Conservation (phyloP, 352 stramenopile species). For the Globisporangium irregulare region DNA sequence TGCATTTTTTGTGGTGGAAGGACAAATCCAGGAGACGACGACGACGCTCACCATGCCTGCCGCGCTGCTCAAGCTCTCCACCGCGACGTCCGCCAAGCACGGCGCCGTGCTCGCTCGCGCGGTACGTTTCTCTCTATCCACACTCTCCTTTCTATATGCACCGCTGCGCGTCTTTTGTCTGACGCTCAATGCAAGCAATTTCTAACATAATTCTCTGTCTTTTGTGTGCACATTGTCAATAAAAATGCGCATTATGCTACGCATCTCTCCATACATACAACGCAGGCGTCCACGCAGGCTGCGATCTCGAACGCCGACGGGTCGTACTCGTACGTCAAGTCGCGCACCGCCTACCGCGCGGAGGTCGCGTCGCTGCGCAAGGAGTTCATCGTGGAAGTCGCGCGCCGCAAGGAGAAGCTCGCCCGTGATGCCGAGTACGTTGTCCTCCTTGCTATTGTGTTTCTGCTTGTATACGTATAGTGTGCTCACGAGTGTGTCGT, state of each 20-base stretch:
- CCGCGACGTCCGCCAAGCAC: constrained; percentile 21
- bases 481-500: background rate
- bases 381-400: constrained; percentile 73
- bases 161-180: background rate
- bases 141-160: background rate
- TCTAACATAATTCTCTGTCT: constrained; percentile 3
- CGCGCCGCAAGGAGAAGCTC: constrained; percentile 69
- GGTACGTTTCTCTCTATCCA: constrained; percentile 20
- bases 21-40: constrained; percentile 9
- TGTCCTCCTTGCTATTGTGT: constrained; percentile 1
- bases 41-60: constrained; percentile 29
- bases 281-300: constrained; percentile 16
- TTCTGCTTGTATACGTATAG: background rate
- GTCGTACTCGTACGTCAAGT: constrained; percentile 74
- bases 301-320: constrained; percentile 25
- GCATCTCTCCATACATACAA: background rate
- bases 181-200: no score
- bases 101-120: constrained; percentile 26
- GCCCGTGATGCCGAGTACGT: constrained; percentile 82
- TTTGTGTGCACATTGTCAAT: constrained; percentile 1
- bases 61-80: constrained; percentile 24
- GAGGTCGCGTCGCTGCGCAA: constrained; percentile 69
- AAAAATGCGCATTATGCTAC: background rate
- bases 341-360: constrained; percentile 60
- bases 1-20: constrained; percentile 11